phyloP scores from a whole-genome alignment of 164 flowering plant species.

The Buxus sempervirens region DNA sequence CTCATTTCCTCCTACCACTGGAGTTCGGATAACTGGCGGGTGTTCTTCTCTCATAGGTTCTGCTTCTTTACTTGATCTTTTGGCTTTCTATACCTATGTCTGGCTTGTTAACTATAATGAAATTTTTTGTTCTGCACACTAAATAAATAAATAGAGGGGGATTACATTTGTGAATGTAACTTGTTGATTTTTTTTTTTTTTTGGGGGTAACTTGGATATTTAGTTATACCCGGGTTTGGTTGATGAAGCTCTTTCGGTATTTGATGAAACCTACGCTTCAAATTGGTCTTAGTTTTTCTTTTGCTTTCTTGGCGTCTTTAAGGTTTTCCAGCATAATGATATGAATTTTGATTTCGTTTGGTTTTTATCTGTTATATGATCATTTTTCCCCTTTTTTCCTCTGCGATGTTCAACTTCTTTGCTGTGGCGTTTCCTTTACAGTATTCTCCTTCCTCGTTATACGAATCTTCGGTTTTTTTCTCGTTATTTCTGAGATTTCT shows the following conservation, averaged over 20 bases:
- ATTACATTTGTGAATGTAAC: no score
- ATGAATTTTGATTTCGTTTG: no score
- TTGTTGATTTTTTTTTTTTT: no score
- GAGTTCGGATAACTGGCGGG: neutral
- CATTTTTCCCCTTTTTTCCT: neutral
- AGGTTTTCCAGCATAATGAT: neutral
- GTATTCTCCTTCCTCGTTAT: neutral
- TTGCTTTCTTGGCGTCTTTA: neutral
- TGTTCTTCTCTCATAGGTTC: conserved; percentile 7
- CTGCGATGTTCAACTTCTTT: neutral
- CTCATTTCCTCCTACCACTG: neutral
- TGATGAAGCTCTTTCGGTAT: neutral
- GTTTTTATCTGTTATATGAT: no score
- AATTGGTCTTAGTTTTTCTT: neutral
- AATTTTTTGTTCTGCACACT: no score
- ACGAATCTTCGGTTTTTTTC: neutral
- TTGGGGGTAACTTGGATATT: no score
- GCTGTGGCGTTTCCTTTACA: neutral
- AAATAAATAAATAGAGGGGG: no score
- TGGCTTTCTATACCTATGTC: neutral
- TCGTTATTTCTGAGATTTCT: neutral
- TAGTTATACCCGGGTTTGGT: neutral
- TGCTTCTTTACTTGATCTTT: neutral
- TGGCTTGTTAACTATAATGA: neutral
- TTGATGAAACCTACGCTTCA: neutral